These are phyloP conservation scores for Cryptosporidium ryanae DNA, from an alignment of 169 alveolate genomes.

Conservation along the genomic window DNA sequence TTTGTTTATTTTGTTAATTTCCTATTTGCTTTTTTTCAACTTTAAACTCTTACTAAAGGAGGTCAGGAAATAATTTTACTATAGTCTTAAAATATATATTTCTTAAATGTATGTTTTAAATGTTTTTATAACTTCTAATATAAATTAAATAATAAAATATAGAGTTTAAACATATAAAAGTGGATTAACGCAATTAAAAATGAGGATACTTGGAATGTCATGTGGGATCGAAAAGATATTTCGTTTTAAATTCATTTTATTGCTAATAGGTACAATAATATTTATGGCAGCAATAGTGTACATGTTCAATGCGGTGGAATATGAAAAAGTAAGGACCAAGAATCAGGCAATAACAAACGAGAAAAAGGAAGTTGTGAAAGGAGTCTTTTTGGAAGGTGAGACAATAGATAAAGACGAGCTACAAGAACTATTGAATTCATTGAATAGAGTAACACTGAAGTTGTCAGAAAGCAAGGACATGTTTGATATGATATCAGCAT, in stretches of 20 bases:
- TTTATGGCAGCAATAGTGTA: conserved; percentile 27
- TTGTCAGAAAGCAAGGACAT: conserved; percentile 63
- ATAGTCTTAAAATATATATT: too few relatives aligned
- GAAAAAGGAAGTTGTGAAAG: background rate
- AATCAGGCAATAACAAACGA: background rate
- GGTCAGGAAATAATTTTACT: too few relatives aligned
- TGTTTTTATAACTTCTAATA: too few relatives aligned
- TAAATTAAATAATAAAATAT: too few relatives aligned
- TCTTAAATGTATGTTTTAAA: too few relatives aligned
- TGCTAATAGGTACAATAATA: conserved; percentile 12
- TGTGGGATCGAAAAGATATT: background rate
- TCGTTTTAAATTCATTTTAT: conserved; percentile 9
- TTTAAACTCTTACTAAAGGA: too few relatives aligned
- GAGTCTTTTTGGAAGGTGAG: background rate
- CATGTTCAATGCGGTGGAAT: conserved; percentile 13
- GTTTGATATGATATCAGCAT: conserved; percentile 59
- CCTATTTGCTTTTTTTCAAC: background rate
- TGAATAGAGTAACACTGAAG: conserved; percentile 26
- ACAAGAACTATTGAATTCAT: conserved; percentile 11
- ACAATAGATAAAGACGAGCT: background rate
- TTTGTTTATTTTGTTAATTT: conserved; percentile 1
- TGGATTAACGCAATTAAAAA: too few relatives aligned
- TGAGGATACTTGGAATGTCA: background rate
- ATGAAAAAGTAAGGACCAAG: background rate
- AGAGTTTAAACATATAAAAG: too few relatives aligned